Evolutionary conservation across 441 rosid genomes (phyloP), one percentile per base, ranked within the genome.

Genomic region (Codiaeum variegatum): DNA sequence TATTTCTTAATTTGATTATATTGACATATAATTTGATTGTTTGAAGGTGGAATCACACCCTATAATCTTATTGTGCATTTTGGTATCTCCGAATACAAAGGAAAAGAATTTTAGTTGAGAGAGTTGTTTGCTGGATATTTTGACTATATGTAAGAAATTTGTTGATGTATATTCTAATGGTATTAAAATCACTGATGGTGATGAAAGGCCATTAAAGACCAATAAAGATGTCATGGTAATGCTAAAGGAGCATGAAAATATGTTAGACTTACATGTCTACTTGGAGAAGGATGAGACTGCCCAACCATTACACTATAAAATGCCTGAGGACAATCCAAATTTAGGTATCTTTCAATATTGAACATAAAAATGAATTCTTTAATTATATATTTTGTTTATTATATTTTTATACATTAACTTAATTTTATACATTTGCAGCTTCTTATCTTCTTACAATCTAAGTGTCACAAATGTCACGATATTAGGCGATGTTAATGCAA

Each of bases 391-490:
- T 34, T 34, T 34, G 36, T 34, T 34, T 1, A 3, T 34, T 34
- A 1, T 34, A 34, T 34, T 1, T 34, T 34, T 34, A 3, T 3
- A 34, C n/a, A 34, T 34, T 34, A 1, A 34, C 36, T 34, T 34
- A 34, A 34, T 34, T 34, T 34, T 3, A 34, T n/a, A 34, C 6
- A 6, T 34, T n/a, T 34, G 36, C 6, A 34, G 36, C 66, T 42
- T 49, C 24, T 23, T n/a, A 58, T 77, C 73, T 77, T 77, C 49
- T 91, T 93, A 97, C 99, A 32, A 98, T 56, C 99, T 98, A 16
- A 93, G 89, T 85, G 98, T 91, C 29, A 79, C 84, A 58, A 89
- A 93, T 81, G 90, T 91, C 59, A 90, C 87, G 90, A 89, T 95
- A 81, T 80, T 88, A 79, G 99, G 99, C 4, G 97, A 95, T 76